Base-by-base conservation (phyloP, 1,284 basidiomycete species). In the Neotropicomus parvogracilis region DNA sequence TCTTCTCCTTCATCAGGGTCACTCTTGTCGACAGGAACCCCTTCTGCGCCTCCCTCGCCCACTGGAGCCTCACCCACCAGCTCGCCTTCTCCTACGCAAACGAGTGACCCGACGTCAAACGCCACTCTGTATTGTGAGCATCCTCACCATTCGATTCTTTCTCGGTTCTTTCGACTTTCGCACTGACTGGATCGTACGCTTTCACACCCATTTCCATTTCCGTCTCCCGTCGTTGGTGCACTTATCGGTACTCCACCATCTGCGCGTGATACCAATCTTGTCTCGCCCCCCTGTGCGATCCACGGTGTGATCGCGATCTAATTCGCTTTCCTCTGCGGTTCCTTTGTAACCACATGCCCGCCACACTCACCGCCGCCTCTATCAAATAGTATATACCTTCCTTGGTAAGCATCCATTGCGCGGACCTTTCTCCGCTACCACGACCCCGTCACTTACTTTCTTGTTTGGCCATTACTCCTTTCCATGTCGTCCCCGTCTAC, bases 101-200 rank as follows among this genome's bases (percentile, higher is more conserved):
- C 39, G 3, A 20, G 20, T 12, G 40, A 33, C 14, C 24, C 61
- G 3, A 40, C 63, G 1, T 35, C 44, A 3, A 65, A 63, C 34
- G 65, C 65, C 4, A 54, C 55, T 16, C 26, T 64, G 41, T 64
- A 64, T 42, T 39, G 62, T 64, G 53, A 65, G 62, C 54, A 37
- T 29, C 16, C 27, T 10, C 19, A 40, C 35, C 27, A 21, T 26
- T 9, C 9, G 12, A 29, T n/a, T 40, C 32, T 24, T 16, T 11
- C 28, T 44, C 12, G 7, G 27, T 47, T 42, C 14, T 35, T 6
- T 43, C 46, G 32, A 44, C 40, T 62, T 46, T 62, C 64, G 52
- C 49, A 60, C 64, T 52, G 31, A 51, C 42, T 46, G 31, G 20
- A 44, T 41, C 21, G 11, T 34, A 14, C 43, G 37, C 46, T 54